phyloP scores from a whole-genome alignment of 2,329 filamentous ascomycete genomes.

The Juglanconis sp. region DNA sequence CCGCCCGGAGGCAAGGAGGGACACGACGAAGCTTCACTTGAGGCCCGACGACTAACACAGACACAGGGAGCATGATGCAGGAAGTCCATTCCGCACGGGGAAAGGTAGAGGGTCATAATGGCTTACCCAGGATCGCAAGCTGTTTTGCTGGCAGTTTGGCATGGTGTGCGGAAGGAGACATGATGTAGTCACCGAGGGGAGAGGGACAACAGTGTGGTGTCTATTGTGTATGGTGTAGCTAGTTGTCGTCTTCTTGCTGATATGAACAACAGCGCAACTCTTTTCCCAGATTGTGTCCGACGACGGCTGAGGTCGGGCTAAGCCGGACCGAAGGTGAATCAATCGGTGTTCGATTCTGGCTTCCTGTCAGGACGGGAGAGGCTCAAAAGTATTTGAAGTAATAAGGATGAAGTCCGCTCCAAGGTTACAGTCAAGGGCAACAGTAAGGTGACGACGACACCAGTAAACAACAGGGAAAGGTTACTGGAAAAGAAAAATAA shows the following conservation, averaged over 20 bases:
- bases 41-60: slow-evolving; percentile 12
- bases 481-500: background rate
- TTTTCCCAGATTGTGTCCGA: background rate
- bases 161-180: slow-evolving; percentile 23
- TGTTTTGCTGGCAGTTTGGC: slow-evolving; percentile 73
- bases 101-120: background rate
- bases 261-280: slow-evolving; percentile 1
- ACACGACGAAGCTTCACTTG: slow-evolving; percentile 8
- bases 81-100: slow-evolving; percentile 15
- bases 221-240: slow-evolving; percentile 14
- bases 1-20: background rate
- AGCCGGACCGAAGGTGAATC: background rate
- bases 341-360: background rate
- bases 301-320: slow-evolving; percentile 3
- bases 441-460: background rate
- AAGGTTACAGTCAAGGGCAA: background rate
- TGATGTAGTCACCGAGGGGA: slow-evolving; percentile 13
- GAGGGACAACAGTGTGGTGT: slow-evolving; percentile 5
- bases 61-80: background rate
- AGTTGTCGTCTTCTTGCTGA: slow-evolving; percentile 9
- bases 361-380: background rate
- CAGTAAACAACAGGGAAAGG: background rate
- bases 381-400: background rate
- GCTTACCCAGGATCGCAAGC: slow-evolving; percentile 72
- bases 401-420: background rate